Base-by-base conservation (phyloP, 2,329 filamentous ascomycete species). In the Aspergillus unguis region DNA sequence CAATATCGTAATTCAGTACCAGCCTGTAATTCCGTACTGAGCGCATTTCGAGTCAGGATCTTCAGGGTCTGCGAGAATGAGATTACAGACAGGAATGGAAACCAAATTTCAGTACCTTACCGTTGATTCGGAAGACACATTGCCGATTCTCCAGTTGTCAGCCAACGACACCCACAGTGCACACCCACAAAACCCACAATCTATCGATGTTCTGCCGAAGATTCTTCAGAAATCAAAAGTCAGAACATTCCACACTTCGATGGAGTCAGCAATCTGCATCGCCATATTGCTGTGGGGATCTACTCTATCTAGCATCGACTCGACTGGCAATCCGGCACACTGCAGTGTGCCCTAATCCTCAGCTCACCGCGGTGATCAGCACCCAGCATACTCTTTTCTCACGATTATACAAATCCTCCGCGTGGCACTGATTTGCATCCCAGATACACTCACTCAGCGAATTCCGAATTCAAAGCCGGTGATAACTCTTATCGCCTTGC, bases 101-200 rank as follows among this genome's bases (percentile, higher is more conserved):
- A 17, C 31, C 10, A 2, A 32, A 38, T 38, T 38, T 38, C 17
- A 6, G 36, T 38, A 38, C 8, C 25, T 38, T 38, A 38, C 36
- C 8, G 7, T 26, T 6, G 40, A n/a, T 26, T 42, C 40, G 40
- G 40, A 42, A 26, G 4, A 4, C 27, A 42, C 25, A 42, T 23
- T 42, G 40, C 40, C 40, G 40, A 42, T 11, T 23, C 6, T 42
- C 17, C n/a, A 5, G n/a, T 38, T 28, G 26, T 32, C 29, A 35
- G 45, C 41, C 45, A 48, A 48, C 46, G 37, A 48, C 46, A 48
- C 29, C 37, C 17, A 17, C 17, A 17, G 17, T 17, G 17, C 17
- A 17, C 17, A 17, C 17, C 17, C 17, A 17, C 17, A 17, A 17
- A 31, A 43, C 26, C 36, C 40, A 44, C 42, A 41, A 32, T 41